Evolutionary conservation across 108 stramenopile species (phyloP), one percentile per base, ranked within the genome.

Genomic region (Conticribra guillardii): DNA sequence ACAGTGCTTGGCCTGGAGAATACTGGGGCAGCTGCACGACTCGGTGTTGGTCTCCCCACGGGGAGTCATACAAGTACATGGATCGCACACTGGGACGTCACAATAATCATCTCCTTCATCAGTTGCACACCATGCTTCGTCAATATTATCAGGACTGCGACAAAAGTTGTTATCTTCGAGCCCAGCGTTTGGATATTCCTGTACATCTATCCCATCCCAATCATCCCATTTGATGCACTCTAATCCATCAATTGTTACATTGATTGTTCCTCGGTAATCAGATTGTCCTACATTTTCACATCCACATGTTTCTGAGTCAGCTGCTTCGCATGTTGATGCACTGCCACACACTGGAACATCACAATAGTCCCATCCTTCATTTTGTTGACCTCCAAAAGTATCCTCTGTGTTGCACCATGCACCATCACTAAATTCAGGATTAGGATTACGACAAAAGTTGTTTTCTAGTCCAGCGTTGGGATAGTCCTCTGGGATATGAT

Each of bases 201-300:
- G 5, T 0, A 37, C 15, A 37, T 27, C 0, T 22, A 54, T 53
- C 54, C 30, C n/a, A 34, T 53, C 64, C 64, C 64, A 65, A 31
- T 33, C 18, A 32, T 53, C 29, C 11, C 64, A 65, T 47, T 63
- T 44, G 9, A 53, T 53, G 28, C 64, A 50, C 23, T 24, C n/a
- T n/a, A n/a, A n/a, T n/a, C n/a, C n/a, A n/a, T n/a, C 54, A 24
- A 23, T 23, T 29, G 51, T 65, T 18, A 31, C 46, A 28, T 44
- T 65, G 18, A 65, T 65, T 32, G 61, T 63, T 21, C 64, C 64
- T 22, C 64, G 64, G 24, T 65, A 65, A 50, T 65, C 64, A 17
- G 50, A 18, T 54, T 54, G 14, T n/a, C n/a, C n/a, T n/a, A n/a
- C n/a, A n/a, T n/a, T n/a, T n/a, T n/a, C n/a, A n/a, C n/a, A n/a